Evolutionary conservation across 1,284 basidiomycete species (phyloP).

Genomic region (Athelia psychrophila): DNA sequence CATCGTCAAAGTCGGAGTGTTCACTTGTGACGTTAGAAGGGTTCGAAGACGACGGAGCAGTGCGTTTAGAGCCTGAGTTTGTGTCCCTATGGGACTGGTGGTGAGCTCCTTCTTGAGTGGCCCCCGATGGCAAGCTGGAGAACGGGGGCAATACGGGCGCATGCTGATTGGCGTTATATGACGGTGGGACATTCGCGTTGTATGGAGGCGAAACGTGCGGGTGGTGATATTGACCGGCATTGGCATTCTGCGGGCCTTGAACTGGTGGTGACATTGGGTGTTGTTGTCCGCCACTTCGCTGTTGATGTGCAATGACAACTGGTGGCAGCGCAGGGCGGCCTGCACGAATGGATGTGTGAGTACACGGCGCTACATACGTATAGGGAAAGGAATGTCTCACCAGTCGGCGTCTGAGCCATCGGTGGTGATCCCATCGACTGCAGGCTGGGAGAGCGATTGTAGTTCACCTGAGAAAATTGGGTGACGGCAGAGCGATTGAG

Average conservation of each 20-base stretch:
- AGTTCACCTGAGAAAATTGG: constrained; percentile 49
- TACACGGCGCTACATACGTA: constrained; percentile 7
- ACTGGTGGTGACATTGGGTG: constrained; percentile 16
- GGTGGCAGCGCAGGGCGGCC: constrained; percentile 25
- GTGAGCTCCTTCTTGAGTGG: constrained; percentile 47
- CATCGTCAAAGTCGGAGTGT: constrained; percentile 73
- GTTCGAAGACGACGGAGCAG: constrained; percentile 55
- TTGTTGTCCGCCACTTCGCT: constrained; percentile 20
- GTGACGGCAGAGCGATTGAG: constrained; percentile 60
- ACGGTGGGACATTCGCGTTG: constrained; percentile 8
- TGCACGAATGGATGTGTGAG: constrained; percentile 18
- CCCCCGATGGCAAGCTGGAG: constrained; percentile 63
- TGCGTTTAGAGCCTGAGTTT: constrained; percentile 51
- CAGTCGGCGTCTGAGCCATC: constrained; percentile 50
- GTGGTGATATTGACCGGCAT: constrained; percentile 20
- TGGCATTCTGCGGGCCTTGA: constrained; percentile 8
- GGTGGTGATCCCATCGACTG: constrained; percentile 57
- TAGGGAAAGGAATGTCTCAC: constrained; percentile 29
- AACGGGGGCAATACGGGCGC: constrained; percentile 67
- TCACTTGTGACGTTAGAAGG: constrained; percentile 65
- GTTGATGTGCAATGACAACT: constrained; percentile 19
- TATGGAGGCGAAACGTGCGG: constrained; percentile 26
- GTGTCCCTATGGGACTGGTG: constrained; percentile 41
- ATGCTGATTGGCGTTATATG: constrained; percentile 26
- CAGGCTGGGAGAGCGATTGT: constrained; percentile 61